A percentile compares a stretch with the other conserved stretches of the same genome.
Evolutionary conservation across 495 filamentous ascomycete species (phyloP).

Genomic region (Podospora sp.): DNA sequence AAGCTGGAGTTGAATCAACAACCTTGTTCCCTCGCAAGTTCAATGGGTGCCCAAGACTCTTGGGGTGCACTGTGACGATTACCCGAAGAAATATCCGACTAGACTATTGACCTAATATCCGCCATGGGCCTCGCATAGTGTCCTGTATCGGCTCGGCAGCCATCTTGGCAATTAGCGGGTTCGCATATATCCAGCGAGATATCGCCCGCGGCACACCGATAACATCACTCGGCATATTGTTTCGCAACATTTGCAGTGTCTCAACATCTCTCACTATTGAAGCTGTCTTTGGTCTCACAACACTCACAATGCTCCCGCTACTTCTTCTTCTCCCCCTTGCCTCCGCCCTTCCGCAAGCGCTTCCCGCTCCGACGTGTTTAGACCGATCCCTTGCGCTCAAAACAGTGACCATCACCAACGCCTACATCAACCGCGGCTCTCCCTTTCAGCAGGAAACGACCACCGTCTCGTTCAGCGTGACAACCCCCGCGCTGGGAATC

Average conservation of each 20-base stretch:
- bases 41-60: too few relatives aligned
- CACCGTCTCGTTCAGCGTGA: constrained; percentile 10
- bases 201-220: background rate
- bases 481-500: constrained; percentile 1
- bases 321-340: background rate
- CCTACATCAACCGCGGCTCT: constrained; percentile 7
- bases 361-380: background rate
- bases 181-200: background rate
- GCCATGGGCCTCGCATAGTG: background rate
- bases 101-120: too few relatives aligned
- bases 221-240: background rate
- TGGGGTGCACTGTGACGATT: too few relatives aligned
- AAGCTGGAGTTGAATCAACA: too few relatives aligned
- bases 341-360: background rate
- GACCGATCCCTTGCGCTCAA: constrained; percentile 10
- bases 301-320: too few relatives aligned
- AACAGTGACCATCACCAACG: constrained; percentile 14
- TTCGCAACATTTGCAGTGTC: too few relatives aligned
- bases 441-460: constrained; percentile 15
- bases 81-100: too few relatives aligned
- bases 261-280: too few relatives aligned
- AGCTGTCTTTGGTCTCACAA: too few relatives aligned
- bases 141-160: too few relatives aligned
- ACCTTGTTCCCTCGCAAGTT: too few relatives aligned
- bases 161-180: too few relatives aligned